phyloP scores from a whole-genome alignment of 805 yeast species.

The Candida rishiriensis region DNA sequence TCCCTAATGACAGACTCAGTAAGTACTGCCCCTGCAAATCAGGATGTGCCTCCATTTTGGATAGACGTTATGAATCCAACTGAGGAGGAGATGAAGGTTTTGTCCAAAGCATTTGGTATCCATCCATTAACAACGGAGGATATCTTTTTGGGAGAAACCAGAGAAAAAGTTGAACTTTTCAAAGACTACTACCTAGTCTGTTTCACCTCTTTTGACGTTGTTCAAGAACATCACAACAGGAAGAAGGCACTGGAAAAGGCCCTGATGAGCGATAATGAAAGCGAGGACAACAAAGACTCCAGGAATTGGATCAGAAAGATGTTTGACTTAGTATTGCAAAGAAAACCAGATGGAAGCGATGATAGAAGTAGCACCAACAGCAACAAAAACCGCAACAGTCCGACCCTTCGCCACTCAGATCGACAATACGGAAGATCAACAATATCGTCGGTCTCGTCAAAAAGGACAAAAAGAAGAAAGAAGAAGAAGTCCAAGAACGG shows the following conservation, averaged over 20 bases:
- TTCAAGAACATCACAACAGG: conserved; percentile 56
- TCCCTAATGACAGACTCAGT: conserved; percentile 18
- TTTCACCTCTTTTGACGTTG: conserved; percentile 79
- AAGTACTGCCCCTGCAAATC: conserved; percentile 23
- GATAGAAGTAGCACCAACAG: background rate
- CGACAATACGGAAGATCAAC: conserved; percentile 1
- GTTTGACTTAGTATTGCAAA: conserved; percentile 5
- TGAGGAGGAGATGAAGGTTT: conserved; percentile 92
- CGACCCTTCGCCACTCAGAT: background rate
- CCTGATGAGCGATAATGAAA: conserved; percentile 15
- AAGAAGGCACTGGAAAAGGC: conserved; percentile 24
- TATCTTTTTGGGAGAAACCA: conserved; percentile 84
- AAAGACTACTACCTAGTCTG: conserved; percentile 85
- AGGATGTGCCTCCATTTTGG: conserved; percentile 71
- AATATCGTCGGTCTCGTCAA: conserved; percentile 18
- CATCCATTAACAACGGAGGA: conserved; percentile 97
- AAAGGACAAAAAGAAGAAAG: conserved; percentile 8
- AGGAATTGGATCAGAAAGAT: conserved; percentile 12
- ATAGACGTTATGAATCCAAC: conserved; percentile 88
- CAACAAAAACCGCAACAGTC: background rate
- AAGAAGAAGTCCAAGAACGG: conserved; percentile 30
- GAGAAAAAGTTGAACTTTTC: conserved; percentile 94
- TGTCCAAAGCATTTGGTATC: conserved; percentile 86
- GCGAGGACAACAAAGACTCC: conserved; percentile 12
- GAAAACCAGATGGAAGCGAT: background rate